Evolutionary conservation across 257 asterid species (phyloP).

Genomic region (Solanum habrochaites): DNA sequence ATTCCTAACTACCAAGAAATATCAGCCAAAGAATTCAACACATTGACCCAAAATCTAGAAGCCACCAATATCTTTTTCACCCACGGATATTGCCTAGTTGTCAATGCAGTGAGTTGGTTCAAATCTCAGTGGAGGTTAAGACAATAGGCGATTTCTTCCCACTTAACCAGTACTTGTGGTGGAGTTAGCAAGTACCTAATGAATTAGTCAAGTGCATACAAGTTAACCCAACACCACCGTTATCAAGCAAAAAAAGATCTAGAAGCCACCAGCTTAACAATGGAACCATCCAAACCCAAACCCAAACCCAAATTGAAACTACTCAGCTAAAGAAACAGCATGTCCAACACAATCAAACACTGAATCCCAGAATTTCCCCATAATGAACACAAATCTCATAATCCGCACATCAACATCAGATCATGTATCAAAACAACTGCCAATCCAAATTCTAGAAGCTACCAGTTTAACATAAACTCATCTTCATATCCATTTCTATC

Average conservation of each 20-base stretch:
- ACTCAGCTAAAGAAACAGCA: background rate
- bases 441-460: background rate
- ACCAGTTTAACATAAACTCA: background rate
- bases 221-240: background rate
- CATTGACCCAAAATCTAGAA: background rate
- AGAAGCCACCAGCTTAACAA: background rate
- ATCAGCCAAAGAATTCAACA: background rate
- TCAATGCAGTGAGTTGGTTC: background rate
- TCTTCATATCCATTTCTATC: background rate
- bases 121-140: background rate
- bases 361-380: background rate
- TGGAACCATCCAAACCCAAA: background rate
- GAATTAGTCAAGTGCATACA: background rate
- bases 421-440: background rate
- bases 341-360: background rate
- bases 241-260: background rate
- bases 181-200: background rate
- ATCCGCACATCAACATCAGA: background rate
- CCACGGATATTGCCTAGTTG: background rate
- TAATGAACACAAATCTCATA: background rate
- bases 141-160: background rate
- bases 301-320: background rate
- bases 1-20: background rate
- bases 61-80: background rate
- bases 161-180: background rate